Percentiles rank a stretch among this genome's conserved stretches.
Conservation (phyloP, 164 flowering plant genomes). For the Santalum album region DNA sequence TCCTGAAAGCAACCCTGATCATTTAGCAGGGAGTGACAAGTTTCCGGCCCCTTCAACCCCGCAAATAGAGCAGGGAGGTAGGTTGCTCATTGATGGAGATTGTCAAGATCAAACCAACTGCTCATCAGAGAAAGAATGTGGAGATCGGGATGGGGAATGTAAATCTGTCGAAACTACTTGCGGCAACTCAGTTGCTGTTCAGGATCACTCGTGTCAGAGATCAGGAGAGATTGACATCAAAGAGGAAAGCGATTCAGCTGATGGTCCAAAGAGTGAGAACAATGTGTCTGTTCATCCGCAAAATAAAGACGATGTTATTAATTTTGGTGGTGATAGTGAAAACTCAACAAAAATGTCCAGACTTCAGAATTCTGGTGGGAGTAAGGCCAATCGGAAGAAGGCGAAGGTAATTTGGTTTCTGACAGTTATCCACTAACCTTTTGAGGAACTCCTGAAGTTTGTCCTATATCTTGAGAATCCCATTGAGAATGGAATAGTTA, state of each 20-base stretch:
- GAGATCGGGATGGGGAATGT: slow-evolving; percentile 44
- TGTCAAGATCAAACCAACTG: slow-evolving; percentile 45
- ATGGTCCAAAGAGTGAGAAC: slow-evolving; percentile 23
- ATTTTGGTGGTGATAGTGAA: slow-evolving; percentile 10
- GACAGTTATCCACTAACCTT: too few species aligned
- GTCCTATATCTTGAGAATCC: too few species aligned
- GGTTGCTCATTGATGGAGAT: slow-evolving; percentile 45
- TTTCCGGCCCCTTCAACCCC: slow-evolving; percentile 86
- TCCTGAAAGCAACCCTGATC: slow-evolving; percentile 21
- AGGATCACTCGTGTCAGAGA: slow-evolving; percentile 14
- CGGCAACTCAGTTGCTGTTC: slow-evolving; percentile 20
- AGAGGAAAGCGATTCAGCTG: slow-evolving; percentile 40
- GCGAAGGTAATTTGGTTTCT: slow-evolving; percentile 31
- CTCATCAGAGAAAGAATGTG: slow-evolving; percentile 40
- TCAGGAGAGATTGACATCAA: slow-evolving; percentile 20
- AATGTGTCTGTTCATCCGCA: slow-evolving; percentile 10
- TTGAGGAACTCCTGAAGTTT: too few species aligned
- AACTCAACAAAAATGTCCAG: slow-evolving; percentile 22
- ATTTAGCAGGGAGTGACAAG: slow-evolving; percentile 37
- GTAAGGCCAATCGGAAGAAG: slow-evolving; percentile 39
- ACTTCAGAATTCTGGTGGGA: slow-evolving; percentile 21
- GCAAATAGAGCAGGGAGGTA: slow-evolving; percentile 49
- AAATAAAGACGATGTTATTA: slow-evolving; percentile 12
- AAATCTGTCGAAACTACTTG: slow-evolving; percentile 85
- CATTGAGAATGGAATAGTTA: too few species aligned